Evolutionary conservation across 106 monocot genomes (phyloP), one percentile per base, ranked within the genome.

Genomic region (Platanthera guangdongensis): DNA sequence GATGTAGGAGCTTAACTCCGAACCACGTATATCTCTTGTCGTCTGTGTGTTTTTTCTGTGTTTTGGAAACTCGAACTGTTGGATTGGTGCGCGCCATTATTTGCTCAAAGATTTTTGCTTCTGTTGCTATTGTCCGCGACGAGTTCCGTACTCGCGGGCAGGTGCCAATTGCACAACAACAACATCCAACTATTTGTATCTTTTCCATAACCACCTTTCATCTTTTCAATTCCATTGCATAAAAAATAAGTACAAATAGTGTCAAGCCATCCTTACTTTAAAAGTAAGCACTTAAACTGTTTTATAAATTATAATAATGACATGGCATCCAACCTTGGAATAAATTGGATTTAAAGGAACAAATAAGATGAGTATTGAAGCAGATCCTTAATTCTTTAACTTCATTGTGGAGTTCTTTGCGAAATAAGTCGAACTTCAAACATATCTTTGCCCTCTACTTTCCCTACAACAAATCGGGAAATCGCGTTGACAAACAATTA

Each of bases 381-480:
- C 46, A 50, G 72, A 79, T 48, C 25, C 45, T 52, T 30, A 50
- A 74, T 22, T 68, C 50, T 21, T 76, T 70, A 70, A 47, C 22
- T 83, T 78, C 76, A 63, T 22, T 67, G 52, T 57, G 81, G 51
- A 50, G 77, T 75, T 62, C 84, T 86, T 70, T 92, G 81, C 8
- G 95, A 95, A 63, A 95, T 82, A 49, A 95, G 92, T 68, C 81
- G 81, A 30, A 95, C 90, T 92, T 95, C 95, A 76, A 88, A 92
- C 7, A 82, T 50, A 90, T 87, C 83, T 14, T 83, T 76, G 51
- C 82, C 77, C 47, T 81, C 90, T 52, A 85, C 90, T 74, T 86
- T 81, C 10, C 84, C 95, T 92, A 84, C 76, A 30, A 77, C 11
- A 15, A 52, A 30, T 48, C 15, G 19, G 21, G 54, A 72, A 53